phyloP scores from a whole-genome alignment of 768 basidiomycete genomes.

The Mrakia gelida region DNA sequence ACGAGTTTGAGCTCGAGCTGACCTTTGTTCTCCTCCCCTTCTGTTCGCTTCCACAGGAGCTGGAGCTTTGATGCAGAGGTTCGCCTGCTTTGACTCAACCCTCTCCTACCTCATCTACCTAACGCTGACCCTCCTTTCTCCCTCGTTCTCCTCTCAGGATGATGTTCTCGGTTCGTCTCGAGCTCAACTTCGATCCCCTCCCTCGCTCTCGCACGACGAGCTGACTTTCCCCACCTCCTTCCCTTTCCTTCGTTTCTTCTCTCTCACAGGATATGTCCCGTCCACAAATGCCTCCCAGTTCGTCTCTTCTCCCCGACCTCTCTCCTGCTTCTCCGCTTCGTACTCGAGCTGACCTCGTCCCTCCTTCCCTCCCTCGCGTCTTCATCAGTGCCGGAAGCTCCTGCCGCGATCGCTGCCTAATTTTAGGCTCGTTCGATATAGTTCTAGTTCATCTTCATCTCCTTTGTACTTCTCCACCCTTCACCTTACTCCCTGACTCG shows the following conservation, averaged over 20 bases:
- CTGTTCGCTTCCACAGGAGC: background rate
- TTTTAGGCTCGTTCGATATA: background rate
- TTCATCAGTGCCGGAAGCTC: constrained; percentile 27
- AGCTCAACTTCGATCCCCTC: background rate
- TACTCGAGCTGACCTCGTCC: background rate
- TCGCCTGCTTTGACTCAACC: background rate
- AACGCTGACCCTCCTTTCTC: no score
- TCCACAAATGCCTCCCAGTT: constrained; percentile 31
- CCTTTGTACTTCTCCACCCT: background rate
- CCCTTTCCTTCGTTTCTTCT: background rate
- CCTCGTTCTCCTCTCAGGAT: background rate
- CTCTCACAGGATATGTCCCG: constrained; percentile 5
- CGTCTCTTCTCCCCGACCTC: background rate
- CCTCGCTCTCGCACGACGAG: background rate
- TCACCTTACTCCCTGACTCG: no score
- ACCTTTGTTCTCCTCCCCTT: background rate
- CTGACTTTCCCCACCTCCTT: background rate
- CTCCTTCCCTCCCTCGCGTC: no score
- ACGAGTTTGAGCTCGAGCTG: background rate
- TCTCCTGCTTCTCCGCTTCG: background rate
- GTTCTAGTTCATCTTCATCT: background rate
- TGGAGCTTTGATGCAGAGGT: constrained; percentile 15
- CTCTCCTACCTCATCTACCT: background rate
- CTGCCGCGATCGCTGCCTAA: constrained; percentile 20
- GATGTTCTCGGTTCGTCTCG: constrained; percentile 16